Evolutionary conservation across 2,329 filamentous ascomycete genomes (phyloP).

Genomic region (Tolypocladium pustulatum): DNA sequence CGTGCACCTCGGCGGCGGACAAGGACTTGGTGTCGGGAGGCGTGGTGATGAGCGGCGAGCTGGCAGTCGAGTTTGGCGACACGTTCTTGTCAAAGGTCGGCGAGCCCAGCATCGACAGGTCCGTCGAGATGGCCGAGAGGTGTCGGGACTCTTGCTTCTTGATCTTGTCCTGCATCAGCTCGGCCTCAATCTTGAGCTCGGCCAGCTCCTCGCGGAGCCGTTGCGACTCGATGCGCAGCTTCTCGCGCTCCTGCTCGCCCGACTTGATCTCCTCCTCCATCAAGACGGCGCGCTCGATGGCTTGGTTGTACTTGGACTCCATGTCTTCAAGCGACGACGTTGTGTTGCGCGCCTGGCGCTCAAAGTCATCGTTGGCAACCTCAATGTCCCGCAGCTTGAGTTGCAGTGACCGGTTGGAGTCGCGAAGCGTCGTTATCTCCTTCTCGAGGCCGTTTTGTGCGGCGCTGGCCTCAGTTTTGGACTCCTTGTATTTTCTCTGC

Average conservation of each 20-base stretch:
- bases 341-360: slow-evolving; percentile 90
- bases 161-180: slow-evolving; percentile 90
- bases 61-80: slow-evolving; percentile 77
- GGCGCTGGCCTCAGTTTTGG: slow-evolving; percentile 75
- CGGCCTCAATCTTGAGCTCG: slow-evolving; percentile 88
- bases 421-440: slow-evolving; percentile 85
- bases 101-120: slow-evolving; percentile 54
- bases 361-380: slow-evolving; percentile 96
- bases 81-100: slow-evolving; percentile 63
- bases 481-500: slow-evolving; percentile 91
- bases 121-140: slow-evolving; percentile 48
- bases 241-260: slow-evolving; percentile 85
- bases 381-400: slow-evolving; percentile 87
- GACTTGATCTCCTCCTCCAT: slow-evolving; percentile 90
- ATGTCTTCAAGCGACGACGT: slow-evolving; percentile 93
- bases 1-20: slow-evolving; percentile 53
- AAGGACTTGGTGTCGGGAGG: slow-evolving; percentile 64
- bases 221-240: slow-evolving; percentile 81
- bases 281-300: slow-evolving; percentile 85
- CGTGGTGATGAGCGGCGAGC: slow-evolving; percentile 82
- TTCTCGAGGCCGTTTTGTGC: slow-evolving; percentile 86
- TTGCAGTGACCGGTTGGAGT: slow-evolving; percentile 71
- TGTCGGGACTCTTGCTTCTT: slow-evolving; percentile 56
- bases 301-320: slow-evolving; percentile 92
- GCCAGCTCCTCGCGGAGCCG: slow-evolving; percentile 81